Percentiles rank a stretch among this genome's conserved stretches.
These are phyloP conservation scores for Russula emetica DNA, from an alignment of 768 basidiomycete genomes.

Conservation along the genomic window DNA sequence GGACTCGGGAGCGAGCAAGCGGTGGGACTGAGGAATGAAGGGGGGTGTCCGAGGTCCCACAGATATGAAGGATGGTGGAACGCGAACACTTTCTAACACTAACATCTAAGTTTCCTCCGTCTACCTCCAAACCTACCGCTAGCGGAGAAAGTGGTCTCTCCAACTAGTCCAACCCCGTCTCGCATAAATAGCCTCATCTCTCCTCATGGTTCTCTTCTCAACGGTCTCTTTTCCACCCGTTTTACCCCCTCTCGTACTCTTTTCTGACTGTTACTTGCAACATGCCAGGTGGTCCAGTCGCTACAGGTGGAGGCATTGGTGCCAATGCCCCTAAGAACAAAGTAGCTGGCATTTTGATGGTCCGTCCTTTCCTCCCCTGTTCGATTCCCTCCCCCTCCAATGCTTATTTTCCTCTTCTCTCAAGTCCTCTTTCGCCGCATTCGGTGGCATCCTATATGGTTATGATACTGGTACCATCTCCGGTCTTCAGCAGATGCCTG, in stretches of 20 bases:
- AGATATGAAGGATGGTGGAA: constrained; percentile 3
- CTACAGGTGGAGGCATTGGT: constrained; percentile 24
- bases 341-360: constrained; percentile 38
- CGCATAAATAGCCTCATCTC: constrained; percentile 17
- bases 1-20: not conserved
- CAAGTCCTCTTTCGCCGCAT: constrained; percentile 37
- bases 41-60: not conserved
- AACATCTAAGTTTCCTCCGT: not conserved
- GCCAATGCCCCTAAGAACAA: constrained; percentile 26
- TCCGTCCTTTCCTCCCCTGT: constrained; percentile 12
- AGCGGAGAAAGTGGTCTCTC: not conserved
- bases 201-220: not conserved
- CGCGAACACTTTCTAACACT: too few species aligned
- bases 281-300: constrained; percentile 30
- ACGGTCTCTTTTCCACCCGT: not conserved
- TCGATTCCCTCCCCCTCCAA: not conserved
- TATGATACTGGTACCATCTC: constrained; percentile 85
- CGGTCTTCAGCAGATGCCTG: constrained; percentile 65
- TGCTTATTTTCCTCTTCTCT: not conserved
- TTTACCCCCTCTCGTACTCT: not conserved
- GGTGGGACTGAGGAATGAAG: too few species aligned
- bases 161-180: not conserved
- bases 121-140: not conserved
- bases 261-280: not conserved
- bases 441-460: constrained; percentile 46